phyloP scores from a whole-genome alignment of 129 eudicot genomes.

The Flaveria bidentis region DNA sequence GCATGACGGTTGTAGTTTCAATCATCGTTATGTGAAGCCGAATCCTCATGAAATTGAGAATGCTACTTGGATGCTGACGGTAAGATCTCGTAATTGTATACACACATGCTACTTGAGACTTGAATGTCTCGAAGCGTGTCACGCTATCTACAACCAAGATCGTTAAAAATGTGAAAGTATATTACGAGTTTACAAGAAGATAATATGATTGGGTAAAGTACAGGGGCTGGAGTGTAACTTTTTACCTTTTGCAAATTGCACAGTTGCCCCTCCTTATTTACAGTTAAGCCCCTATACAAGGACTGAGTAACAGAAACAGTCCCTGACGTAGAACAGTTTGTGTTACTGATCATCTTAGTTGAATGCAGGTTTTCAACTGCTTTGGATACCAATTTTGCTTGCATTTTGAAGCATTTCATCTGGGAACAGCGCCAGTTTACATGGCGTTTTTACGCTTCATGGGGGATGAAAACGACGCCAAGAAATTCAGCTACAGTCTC shows the following conservation, averaged over 20 bases:
- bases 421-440: constrained; percentile 61
- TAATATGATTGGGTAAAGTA: neutral
- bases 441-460: constrained; percentile 69
- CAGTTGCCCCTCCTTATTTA: neutral
- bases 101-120: neutral
- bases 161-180: neutral
- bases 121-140: too few relatives aligned
- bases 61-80: constrained; percentile 77
- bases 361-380: constrained; percentile 21
- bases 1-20: constrained; percentile 66
- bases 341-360: neutral
- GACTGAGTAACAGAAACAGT: neutral
- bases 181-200: too few relatives aligned
- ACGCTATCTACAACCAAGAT: too few relatives aligned
- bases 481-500: constrained; percentile 56
- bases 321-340: neutral
- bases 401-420: constrained; percentile 70
- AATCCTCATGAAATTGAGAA: constrained; percentile 68
- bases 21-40: constrained; percentile 67
- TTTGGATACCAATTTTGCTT: constrained; percentile 28
- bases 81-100: constrained; percentile 25
- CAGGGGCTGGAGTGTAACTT: neutral
- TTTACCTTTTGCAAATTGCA: neutral
- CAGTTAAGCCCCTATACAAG: neutral
- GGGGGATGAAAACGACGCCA: constrained; percentile 67